Percentiles rank a stretch among this genome's conserved stretches.
These are phyloP conservation scores for Trametes villosa DNA, from an alignment of 768 basidiomycete genomes.

Conservation along the genomic window DNA sequence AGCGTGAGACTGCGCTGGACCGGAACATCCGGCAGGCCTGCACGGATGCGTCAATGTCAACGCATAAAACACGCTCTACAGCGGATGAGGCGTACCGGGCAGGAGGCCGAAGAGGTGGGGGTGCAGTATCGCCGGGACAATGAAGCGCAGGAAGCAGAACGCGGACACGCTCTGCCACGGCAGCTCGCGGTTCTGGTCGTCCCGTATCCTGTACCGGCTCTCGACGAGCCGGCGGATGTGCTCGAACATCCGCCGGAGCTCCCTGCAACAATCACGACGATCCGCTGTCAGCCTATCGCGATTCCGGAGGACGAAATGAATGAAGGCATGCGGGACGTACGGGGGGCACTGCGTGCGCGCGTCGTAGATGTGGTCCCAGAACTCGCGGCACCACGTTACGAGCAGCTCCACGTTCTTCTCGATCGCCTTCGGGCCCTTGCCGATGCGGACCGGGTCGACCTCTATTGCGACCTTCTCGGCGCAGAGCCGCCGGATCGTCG, in stretches of 20 bases:
- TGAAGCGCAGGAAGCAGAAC: constrained; percentile 87
- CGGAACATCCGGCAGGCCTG: constrained; percentile 67
- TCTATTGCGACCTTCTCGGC: constrained; percentile 79
- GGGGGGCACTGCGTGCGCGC: constrained; percentile 73
- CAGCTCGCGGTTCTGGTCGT: constrained; percentile 55
- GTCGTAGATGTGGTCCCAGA: constrained; percentile 83
- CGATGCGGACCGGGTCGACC: constrained; percentile 74
- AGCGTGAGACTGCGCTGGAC: constrained; percentile 82
- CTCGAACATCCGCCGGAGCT: constrained; percentile 71
- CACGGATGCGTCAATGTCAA: background rate
- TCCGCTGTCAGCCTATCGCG: constrained; percentile 10
- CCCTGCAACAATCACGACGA: constrained; percentile 46
- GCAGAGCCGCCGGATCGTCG: constrained; percentile 68
- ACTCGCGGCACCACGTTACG: constrained; percentile 76
- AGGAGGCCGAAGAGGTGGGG: constrained; percentile 83
- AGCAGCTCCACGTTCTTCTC: constrained; percentile 72
- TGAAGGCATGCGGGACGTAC: constrained; percentile 52
- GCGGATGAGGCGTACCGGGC: constrained; percentile 52
- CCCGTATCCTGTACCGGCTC: constrained; percentile 54
- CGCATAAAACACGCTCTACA: background rate
- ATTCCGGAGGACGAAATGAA: background rate
- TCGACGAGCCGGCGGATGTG: constrained; percentile 77
- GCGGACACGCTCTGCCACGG: constrained; percentile 87
- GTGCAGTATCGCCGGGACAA: constrained; percentile 88
- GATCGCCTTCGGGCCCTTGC: constrained; percentile 61